Conservation (phyloP, 176 grass and related monocot genomes). For the Bonia amplexicaulis region DNA sequence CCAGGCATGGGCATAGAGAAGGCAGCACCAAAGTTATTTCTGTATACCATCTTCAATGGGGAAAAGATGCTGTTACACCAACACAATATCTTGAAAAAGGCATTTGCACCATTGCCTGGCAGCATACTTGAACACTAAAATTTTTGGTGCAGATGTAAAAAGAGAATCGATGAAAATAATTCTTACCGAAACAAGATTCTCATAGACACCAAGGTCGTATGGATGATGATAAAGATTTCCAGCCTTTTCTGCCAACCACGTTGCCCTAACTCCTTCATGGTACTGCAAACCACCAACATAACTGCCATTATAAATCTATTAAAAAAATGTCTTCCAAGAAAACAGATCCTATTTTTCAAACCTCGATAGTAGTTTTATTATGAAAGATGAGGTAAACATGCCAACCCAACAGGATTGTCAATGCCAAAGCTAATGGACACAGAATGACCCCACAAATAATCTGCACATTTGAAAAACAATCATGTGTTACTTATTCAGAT, state of each 20-base stretch:
- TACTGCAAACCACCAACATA: conserved; percentile 53
- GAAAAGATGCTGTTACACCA: not conserved
- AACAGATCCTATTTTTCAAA: conserved; percentile 36
- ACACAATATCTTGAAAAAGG: not conserved
- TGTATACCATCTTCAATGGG: not conserved
- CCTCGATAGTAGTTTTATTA: conserved; percentile 99
- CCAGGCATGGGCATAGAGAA: not conserved
- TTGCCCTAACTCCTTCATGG: conserved; percentile 93
- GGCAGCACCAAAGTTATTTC: not conserved
- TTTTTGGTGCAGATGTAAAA: not conserved
- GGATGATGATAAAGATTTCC: conserved; percentile 88
- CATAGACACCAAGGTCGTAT: conserved; percentile 75
- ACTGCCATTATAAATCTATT: not conserved
- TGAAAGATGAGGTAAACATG: conserved; percentile 93
- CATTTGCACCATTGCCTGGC: not conserved
- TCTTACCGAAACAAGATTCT: conserved; percentile 86
- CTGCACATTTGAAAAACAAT: conserved; percentile 38
- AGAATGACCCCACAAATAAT: conserved; percentile 71
- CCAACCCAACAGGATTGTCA: conserved; percentile 68
- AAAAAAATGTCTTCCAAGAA: not conserved
- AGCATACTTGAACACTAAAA: not conserved
- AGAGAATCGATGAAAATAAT: not conserved
- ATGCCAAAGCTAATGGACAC: conserved; percentile 64
- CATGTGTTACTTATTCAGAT: conserved; percentile 19
- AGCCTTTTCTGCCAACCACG: conserved; percentile 86